These are phyloP conservation scores for Inga oerstediana DNA, from an alignment of 306 rosid species.

Conservation along the genomic window DNA sequence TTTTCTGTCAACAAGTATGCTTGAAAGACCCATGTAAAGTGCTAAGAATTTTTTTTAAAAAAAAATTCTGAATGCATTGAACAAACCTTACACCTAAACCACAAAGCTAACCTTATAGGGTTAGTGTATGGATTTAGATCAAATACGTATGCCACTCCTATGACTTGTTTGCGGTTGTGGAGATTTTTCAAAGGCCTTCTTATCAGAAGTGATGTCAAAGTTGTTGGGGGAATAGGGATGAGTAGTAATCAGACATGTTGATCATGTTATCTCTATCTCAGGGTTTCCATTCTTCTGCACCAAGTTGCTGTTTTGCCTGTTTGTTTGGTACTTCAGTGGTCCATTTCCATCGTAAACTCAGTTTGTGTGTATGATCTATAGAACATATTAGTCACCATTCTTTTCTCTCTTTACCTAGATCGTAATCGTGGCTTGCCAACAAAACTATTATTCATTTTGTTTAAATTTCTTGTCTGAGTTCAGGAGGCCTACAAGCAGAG, in stretches of 20 bases:
- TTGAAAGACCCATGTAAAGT: neutral
- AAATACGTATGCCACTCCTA: neutral
- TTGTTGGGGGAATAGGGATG: neutral
- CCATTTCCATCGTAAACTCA: neutral
- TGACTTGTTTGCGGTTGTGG: neutral
- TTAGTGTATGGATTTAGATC: neutral
- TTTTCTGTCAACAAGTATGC: neutral
- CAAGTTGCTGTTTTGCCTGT: neutral
- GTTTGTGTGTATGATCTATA: neutral
- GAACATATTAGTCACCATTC: neutral
- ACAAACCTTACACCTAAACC: neutral
- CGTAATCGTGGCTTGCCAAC: slow-evolving; percentile 16
- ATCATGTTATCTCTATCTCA: neutral
- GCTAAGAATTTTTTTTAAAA: neutral
- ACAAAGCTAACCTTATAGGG: neutral
- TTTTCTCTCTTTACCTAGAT: slow-evolving; percentile 9
- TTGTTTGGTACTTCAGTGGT: slow-evolving; percentile 9
- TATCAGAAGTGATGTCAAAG: neutral
- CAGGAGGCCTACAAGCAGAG: slow-evolving; percentile 88
- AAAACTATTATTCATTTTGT: neutral
- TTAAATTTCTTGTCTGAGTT: slow-evolving; percentile 10
- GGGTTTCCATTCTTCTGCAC: neutral
- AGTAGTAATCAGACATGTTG: neutral
- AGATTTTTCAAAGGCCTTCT: neutral
- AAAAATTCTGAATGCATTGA: neutral